A percentile compares a stretch with the other conserved stretches of the same genome.
These are phyloP conservation scores for Ogataea pignaliae DNA, from an alignment of 805 yeast species.

Conservation along the genomic window DNA sequence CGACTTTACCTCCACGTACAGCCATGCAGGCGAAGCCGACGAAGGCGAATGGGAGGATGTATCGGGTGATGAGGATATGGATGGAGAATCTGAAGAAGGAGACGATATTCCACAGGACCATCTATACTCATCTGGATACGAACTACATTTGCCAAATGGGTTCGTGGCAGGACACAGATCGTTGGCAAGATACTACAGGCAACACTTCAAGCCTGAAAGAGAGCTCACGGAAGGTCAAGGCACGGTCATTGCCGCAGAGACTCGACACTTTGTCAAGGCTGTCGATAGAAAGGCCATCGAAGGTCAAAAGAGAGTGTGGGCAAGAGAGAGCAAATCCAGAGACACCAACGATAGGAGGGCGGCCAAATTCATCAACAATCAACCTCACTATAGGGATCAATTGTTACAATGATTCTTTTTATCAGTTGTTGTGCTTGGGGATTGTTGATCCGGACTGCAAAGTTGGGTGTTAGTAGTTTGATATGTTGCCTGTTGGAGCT, in stretches of 20 bases:
- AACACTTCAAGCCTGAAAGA: slow-evolving; percentile 48
- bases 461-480: no score
- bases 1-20: slow-evolving; percentile 69
- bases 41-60: slow-evolving; percentile 33
- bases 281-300: slow-evolving; percentile 38
- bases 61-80: slow-evolving; percentile 25
- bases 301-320: slow-evolving; percentile 56
- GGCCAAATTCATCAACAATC: slow-evolving; percentile 70
- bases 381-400: slow-evolving; percentile 80
- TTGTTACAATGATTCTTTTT: slow-evolving; percentile 37
- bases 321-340: slow-evolving; percentile 43
- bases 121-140: slow-evolving; percentile 43
- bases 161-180: slow-evolving; percentile 78
- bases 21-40: slow-evolving; percentile 26
- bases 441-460: no score
- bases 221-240: slow-evolving; percentile 60
- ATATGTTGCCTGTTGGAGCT: no score
- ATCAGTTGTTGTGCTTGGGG: no score
- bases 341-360: slow-evolving; percentile 53
- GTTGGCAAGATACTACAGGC: slow-evolving; percentile 66
- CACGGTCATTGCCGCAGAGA: slow-evolving; percentile 74
- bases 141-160: slow-evolving; percentile 74
- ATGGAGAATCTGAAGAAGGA: slow-evolving; percentile 32
- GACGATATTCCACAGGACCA: slow-evolving; percentile 30
- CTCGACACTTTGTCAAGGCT: slow-evolving; percentile 46